Evolutionary conservation across 345 rosid species (phyloP), one percentile per base, ranked within the genome.

Genomic region (Rhodomyrtus tomentosa): DNA sequence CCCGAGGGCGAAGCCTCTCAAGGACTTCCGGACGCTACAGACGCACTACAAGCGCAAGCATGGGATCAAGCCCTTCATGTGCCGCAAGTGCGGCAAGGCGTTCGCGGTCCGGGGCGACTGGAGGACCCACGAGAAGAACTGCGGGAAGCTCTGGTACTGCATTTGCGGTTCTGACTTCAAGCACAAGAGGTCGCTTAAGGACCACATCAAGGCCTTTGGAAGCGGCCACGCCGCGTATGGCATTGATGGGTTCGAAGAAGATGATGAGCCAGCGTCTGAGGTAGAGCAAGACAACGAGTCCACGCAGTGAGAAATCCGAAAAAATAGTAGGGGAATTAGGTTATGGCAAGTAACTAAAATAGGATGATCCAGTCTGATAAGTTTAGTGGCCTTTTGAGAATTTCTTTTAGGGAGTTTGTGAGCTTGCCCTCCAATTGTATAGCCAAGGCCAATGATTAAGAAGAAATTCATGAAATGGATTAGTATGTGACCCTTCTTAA

Each of bases 21-120:
- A 93, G 85, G 95, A 93, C 82, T 93, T 93, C 55, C 89, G 94
- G 82, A 93, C 96, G 42, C 92, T 93, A 21, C 96, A 93, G 86
- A 93, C 96, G 13, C 96, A 93, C 88, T 93, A 93, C 92, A 93
- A 92, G 86, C 87, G 94, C 82, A 93, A 92, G 89, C 96, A 93
- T 59, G 96, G 94, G 10, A 91, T 92, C 52, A 93, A 92, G 89
- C 95, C 93, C 24, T 93, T 93, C 83, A 92, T 93, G 93, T 93
- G 96, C 87, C 86, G 96, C 50, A 92, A 93, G 87, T 93, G 96
- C n/a, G 91, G 93, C 24, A 93, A 93, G 89, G 91, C 94, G 3
- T 93, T 93, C 22, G 93, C 96, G 0, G 94, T 92, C 48, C 89
- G 93, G 56, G 96, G 96, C 20, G 96, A 92, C 85, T 93, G 96